Conservation (phyloP, 345 rosid genomes). For the Syzygium grande region DNA sequence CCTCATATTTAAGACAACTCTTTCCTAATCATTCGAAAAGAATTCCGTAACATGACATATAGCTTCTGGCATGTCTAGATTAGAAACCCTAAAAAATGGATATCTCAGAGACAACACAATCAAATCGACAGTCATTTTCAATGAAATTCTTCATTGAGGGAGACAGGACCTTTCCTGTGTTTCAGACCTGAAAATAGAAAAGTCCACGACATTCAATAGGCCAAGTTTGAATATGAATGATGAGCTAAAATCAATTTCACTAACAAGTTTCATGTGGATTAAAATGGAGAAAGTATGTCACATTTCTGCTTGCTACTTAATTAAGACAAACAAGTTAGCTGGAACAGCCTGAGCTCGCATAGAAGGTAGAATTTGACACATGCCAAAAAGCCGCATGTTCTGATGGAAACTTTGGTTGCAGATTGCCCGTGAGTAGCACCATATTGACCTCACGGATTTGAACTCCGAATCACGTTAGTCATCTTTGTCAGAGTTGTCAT, state of each 20-base stretch:
- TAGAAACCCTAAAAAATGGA: background rate
- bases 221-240: background rate
- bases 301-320: background rate
- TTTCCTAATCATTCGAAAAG: background rate
- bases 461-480: background rate
- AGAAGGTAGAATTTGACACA: background rate
- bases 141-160: background rate
- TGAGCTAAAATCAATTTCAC: background rate
- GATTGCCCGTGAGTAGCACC: background rate
- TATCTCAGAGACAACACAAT: background rate
- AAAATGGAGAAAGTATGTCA: background rate
- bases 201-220: background rate
- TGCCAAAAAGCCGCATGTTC: background rate
- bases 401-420: background rate
- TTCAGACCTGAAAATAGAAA: background rate
- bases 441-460: background rate
- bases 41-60: background rate
- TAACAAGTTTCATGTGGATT: background rate
- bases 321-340: background rate
- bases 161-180: background rate
- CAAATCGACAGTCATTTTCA: background rate
- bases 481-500: conserved; percentile 2
- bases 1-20: background rate
- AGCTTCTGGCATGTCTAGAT: background rate
- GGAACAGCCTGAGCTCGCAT: background rate